Conservation (phyloP, 2,329 filamentous ascomycete species). For the Cyphellophora europaea region DNA sequence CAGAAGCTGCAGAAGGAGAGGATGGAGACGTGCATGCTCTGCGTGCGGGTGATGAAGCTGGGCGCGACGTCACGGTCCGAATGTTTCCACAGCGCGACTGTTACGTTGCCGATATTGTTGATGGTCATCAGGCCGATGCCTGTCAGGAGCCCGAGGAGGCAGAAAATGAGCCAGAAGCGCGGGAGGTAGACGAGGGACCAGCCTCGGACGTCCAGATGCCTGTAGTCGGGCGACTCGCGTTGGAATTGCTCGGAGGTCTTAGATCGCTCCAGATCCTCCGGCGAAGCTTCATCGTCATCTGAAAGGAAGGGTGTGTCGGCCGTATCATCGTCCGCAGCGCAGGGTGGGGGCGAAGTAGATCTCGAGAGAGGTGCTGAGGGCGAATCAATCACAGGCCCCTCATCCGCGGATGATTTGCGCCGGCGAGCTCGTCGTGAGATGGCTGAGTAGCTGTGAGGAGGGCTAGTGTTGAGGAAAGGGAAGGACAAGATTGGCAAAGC, state of each 20-base stretch:
- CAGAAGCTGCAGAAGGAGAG: slow-evolving; percentile 81
- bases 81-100: slow-evolving; percentile 76
- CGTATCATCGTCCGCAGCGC: not conserved
- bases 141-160: slow-evolving; percentile 79
- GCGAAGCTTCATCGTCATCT: slow-evolving; percentile 1
- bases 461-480: slow-evolving; percentile 73
- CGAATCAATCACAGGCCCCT: slow-evolving; percentile 12
- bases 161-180: slow-evolving; percentile 88
- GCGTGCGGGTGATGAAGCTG: slow-evolving; percentile 67
- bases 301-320: slow-evolving; percentile 60
- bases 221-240: slow-evolving; percentile 59
- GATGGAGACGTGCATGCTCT: slow-evolving; percentile 88
- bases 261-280: slow-evolving; percentile 13
- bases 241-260: slow-evolving; percentile 36
- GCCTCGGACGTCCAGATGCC: slow-evolving; percentile 85
- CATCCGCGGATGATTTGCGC: slow-evolving; percentile 20
- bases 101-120: slow-evolving; percentile 94
- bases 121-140: slow-evolving; percentile 98
- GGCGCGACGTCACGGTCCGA: slow-evolving; percentile 65
- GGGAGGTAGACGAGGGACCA: slow-evolving; percentile 59
- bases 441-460: slow-evolving; percentile 35
- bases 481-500: slow-evolving; percentile 65
- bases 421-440: slow-evolving; percentile 25
- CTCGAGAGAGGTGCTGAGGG: slow-evolving; percentile 1
- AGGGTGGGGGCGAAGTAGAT: slow-evolving; percentile 2